Percentiles rank a stretch among this genome's conserved stretches.
These are phyloP conservation scores for Wickerhamomyces chaumierensis DNA, from an alignment of 805 yeast species.

Conservation along the genomic window DNA sequence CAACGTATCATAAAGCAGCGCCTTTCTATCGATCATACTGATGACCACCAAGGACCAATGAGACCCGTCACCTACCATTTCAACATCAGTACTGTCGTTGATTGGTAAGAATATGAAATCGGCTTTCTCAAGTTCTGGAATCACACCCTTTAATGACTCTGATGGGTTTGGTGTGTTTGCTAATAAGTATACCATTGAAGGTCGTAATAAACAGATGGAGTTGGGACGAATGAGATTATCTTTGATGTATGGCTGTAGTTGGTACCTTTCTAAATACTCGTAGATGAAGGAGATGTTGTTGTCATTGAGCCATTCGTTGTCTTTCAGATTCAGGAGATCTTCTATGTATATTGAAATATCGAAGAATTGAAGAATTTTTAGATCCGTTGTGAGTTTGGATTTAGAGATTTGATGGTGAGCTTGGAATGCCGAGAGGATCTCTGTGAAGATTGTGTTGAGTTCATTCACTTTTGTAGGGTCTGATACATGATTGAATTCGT, in stretches of 20 bases:
- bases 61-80: constrained; percentile 51
- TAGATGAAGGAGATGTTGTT: constrained; percentile 53
- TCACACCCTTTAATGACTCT: constrained; percentile 26
- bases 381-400: constrained; percentile 5
- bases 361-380: constrained; percentile 33
- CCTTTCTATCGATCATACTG: constrained; percentile 32
- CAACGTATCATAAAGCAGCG: constrained; percentile 49
- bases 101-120: constrained; percentile 55
- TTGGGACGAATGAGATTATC: constrained; percentile 14
- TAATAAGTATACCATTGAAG: constrained; percentile 54
- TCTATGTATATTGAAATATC: constrained; percentile 47
- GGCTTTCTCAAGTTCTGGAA: constrained; percentile 33
- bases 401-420: constrained; percentile 4
- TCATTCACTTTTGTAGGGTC: constrained; percentile 9
- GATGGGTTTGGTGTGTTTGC: constrained; percentile 39
- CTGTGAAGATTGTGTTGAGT: constrained; percentile 8
- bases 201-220: constrained; percentile 34
- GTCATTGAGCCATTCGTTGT: constrained; percentile 69
- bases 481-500: constrained; percentile 8
- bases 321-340: constrained; percentile 45
- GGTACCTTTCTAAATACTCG: constrained; percentile 36
- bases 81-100: constrained; percentile 53
- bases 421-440: constrained; percentile 6
- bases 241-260: constrained; percentile 12
- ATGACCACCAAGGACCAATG: constrained; percentile 67